Conservation (phyloP, 306 rosid genomes). For the Cicer chorassanicum region DNA sequence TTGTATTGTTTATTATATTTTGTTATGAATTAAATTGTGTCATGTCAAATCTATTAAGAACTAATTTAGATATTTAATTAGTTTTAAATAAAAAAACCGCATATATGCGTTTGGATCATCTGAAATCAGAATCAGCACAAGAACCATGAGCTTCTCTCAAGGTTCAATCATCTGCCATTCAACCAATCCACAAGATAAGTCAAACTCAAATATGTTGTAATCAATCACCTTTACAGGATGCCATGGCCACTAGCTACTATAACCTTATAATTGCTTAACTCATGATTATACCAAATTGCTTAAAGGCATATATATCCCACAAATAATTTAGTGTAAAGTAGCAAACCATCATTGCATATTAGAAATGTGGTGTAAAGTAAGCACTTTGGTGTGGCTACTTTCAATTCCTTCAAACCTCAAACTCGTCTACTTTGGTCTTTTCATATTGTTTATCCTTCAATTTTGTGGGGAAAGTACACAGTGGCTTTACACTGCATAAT, state of each 20-base stretch:
- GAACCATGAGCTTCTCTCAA: constrained; percentile 38
- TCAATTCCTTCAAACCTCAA: constrained; percentile 45
- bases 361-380: constrained; percentile 55
- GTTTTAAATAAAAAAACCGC: constrained; percentile 17
- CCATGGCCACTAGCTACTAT: constrained; percentile 39
- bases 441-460: constrained; percentile 42
- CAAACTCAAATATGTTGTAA: constrained; percentile 38
- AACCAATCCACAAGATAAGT: constrained; percentile 36
- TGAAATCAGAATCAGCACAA: constrained; percentile 37
- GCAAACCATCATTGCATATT: constrained; percentile 52
- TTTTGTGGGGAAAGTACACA: constrained; percentile 51
- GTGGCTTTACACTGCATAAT: constrained; percentile 43
- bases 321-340: constrained; percentile 37
- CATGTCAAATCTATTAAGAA: too few species aligned
- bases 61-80: too few species aligned
- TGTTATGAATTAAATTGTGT: too few species aligned
- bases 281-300: constrained; percentile 36
- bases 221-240: constrained; percentile 45
- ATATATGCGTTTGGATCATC: constrained; percentile 44
- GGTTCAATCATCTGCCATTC: constrained; percentile 42
- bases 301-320: constrained; percentile 42
- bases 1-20: too few species aligned
- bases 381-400: constrained; percentile 50
- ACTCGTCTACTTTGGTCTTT: constrained; percentile 45
- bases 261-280: neutral